Evolutionary conservation across 2,329 filamentous ascomycete genomes (phyloP).

Genomic region (Teratosphaeriaceae sp.): DNA sequence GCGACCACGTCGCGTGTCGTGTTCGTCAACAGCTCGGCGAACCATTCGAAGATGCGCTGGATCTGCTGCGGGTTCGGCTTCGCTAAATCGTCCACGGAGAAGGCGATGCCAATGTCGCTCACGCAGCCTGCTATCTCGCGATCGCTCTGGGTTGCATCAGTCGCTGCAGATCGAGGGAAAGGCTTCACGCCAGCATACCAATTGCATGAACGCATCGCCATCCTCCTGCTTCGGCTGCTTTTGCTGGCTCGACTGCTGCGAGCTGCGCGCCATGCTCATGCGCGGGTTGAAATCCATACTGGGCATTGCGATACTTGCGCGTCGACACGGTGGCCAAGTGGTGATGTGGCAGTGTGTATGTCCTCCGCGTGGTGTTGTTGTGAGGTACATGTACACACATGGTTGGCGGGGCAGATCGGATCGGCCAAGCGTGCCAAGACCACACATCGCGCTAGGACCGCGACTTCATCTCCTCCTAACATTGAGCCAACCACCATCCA

Average conservation of each 20-base stretch:
- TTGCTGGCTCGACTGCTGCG: constrained; percentile 31
- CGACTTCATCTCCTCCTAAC: constrained; percentile 1
- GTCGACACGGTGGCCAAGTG: not conserved
- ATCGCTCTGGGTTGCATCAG: constrained; percentile 44
- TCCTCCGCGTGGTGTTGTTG: not conserved
- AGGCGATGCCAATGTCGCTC: constrained; percentile 89
- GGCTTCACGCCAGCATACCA: constrained; percentile 29
- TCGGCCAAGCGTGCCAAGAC: not conserved
- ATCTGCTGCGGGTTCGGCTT: constrained; percentile 93
- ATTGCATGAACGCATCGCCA: constrained; percentile 45
- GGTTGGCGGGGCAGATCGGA: constrained; percentile 1
- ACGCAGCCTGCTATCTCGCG: constrained; percentile 93
- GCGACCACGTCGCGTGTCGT: constrained; percentile 88
- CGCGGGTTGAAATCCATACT: constrained; percentile 44
- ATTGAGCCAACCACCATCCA: not conserved
- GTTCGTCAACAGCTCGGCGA: constrained; percentile 90
- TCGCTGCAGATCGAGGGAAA: not conserved
- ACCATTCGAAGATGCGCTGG: constrained; percentile 97
- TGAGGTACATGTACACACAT: not conserved
- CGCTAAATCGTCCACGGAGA: constrained; percentile 77
- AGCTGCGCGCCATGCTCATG: constrained; percentile 44
- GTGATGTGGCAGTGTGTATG: not conserved
- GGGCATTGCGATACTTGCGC: constrained; percentile 17
- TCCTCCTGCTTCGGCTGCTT: constrained; percentile 38
- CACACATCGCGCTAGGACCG: not conserved